Evolutionary conservation across 805 yeast genomes (phyloP).

Genomic region (Barnettozyma sp.): DNA sequence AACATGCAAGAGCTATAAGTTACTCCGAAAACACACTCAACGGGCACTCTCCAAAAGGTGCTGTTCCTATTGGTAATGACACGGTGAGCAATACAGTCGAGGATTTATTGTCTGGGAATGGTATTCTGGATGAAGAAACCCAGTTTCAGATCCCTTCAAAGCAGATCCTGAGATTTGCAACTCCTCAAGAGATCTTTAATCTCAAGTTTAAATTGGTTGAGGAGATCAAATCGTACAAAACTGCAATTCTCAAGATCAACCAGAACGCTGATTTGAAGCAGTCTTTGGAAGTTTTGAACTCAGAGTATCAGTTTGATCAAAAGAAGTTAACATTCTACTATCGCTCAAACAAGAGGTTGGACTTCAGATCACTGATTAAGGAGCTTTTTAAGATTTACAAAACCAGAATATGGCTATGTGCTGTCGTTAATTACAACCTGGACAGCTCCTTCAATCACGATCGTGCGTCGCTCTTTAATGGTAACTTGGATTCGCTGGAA

Average conservation of each 20-base stretch:
- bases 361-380: constrained; percentile 64
- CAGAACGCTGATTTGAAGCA: constrained; percentile 33
- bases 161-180: constrained; percentile 70
- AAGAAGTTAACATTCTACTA: constrained; percentile 72
- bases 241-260: constrained; percentile 47
- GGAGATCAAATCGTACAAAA: constrained; percentile 63
- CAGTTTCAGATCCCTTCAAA: constrained; percentile 66
- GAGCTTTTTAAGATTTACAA: constrained; percentile 71
- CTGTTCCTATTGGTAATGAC: constrained; percentile 3
- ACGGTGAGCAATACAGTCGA: constrained; percentile 20
- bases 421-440: constrained; percentile 29
- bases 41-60: neutral
- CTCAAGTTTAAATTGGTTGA: constrained; percentile 59
- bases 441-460: constrained; percentile 1
- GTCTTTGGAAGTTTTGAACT: constrained; percentile 56
- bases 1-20: constrained; percentile 48
- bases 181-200: constrained; percentile 60
- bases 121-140: constrained; percentile 32
- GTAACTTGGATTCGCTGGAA: constrained; percentile 13
- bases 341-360: constrained; percentile 56
- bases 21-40: constrained; percentile 5
- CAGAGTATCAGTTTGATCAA: constrained; percentile 78
- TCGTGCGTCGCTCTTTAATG: neutral
- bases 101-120: constrained; percentile 21
- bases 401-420: constrained; percentile 80